Evolutionary conservation across 2,329 filamentous ascomycete genomes (phyloP), one percentile per base, ranked within the genome.

Genomic region (Calonectria naviculata): DNA sequence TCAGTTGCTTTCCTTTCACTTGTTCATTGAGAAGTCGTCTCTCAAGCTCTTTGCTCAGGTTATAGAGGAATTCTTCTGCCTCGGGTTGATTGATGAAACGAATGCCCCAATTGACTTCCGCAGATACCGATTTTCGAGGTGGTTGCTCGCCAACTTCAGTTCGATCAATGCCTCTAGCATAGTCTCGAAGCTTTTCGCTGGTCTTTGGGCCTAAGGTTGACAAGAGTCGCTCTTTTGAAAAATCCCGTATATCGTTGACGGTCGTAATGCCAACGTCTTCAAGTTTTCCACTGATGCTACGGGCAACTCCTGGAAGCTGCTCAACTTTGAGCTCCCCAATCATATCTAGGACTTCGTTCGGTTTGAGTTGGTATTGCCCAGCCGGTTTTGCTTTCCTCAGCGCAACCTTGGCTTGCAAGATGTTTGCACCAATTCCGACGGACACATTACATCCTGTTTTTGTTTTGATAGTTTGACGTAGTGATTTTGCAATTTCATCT

Each of bases 61-160:
- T 97, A 72, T 91, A 86, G 34, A 98, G 89, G 81, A 99, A 99
- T 74, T 97, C 94, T 70, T 98, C 96, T 0, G 95, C 95, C 82
- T 99, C 96, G n/a, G 90, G 89, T 79, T 98, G 95, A 71, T 89
- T 97, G 75, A 97, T 91, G 80, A 99, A 99, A 7, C 97, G 92
- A 67, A 99, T 97, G 3, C 97, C 97, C 97, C 97, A 99, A 78
- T 97, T 99, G 73, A 99, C 95, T 81, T 99, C 97, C 1, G 96
- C 96, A 2, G 97, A 98, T 0, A 99, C 95, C 0, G 96, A 98
- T 80, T 98, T 99, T 65, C 97, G 92, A 19, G 94, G 87, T 0
- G 93, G 90, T 78, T 97, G 93, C 68, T 96, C 93, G 36, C 95
- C 96, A 7, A 98, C 94, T 81, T 98, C 95, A 2, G 91, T 88